phyloP scores from a whole-genome alignment of 768 basidiomycete species.

The Calvatia gigantea region DNA sequence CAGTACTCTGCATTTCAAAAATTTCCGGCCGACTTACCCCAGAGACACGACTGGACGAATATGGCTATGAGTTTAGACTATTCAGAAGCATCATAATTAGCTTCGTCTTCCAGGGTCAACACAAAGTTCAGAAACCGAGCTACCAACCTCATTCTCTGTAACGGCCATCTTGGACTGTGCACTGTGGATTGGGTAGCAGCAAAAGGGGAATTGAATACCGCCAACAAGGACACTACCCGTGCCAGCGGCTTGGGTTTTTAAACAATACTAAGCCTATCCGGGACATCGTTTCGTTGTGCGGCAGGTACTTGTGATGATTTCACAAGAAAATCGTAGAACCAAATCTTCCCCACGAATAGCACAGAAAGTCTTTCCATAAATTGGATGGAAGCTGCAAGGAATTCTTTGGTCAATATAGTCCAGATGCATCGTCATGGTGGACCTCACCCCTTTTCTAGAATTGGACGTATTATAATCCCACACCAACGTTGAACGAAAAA shows the following conservation, averaged over 20 bases:
- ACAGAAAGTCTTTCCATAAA: slow-evolving; percentile 8
- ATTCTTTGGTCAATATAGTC: too few species aligned
- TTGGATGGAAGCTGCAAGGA: neutral
- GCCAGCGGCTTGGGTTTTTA: neutral
- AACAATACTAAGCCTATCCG: neutral
- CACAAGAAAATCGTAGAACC: neutral
- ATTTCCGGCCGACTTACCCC: slow-evolving; percentile 13
- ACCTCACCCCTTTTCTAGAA: neutral
- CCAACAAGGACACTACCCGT: neutral
- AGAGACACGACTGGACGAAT: slow-evolving; percentile 24
- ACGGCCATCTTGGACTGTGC: slow-evolving; percentile 9
- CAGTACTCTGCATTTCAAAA: slow-evolving; percentile 5
- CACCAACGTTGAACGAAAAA: too few species aligned
- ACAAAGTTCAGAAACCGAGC: neutral
- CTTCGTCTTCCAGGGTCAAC: neutral
- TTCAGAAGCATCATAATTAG: neutral
- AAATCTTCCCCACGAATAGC: neutral
- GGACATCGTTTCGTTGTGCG: neutral
- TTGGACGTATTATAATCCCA: neutral
- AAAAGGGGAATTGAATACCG: neutral
- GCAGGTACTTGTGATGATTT: neutral
- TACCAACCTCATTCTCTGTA: slow-evolving; percentile 15
- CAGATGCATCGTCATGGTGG: too few species aligned
- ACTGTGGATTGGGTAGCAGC: neutral
- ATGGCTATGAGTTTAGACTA: slow-evolving; percentile 25